These are phyloP conservation scores for Leccinum longicurvipes DNA, from an alignment of 768 basidiomycete species.

Conservation along the genomic window DNA sequence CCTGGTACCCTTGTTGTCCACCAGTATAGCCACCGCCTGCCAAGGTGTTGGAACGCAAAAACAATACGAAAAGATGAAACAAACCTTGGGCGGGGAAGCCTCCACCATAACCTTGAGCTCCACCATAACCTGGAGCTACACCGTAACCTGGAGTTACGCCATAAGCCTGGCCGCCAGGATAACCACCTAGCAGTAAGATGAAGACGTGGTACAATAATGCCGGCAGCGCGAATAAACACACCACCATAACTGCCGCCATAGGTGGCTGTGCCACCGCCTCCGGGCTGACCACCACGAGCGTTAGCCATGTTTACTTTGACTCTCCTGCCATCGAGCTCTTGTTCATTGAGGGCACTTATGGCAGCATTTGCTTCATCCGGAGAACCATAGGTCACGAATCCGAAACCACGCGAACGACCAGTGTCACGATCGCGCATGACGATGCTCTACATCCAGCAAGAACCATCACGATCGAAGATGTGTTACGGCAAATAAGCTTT, in stretches of 20 bases:
- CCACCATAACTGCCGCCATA: constrained; percentile 30
- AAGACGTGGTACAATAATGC: constrained; percentile 3
- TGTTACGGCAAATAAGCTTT: constrained; percentile 20
- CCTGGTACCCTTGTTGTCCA: constrained; percentile 22
- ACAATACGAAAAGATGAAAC: neutral
- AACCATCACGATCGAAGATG: constrained; percentile 29
- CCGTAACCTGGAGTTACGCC: constrained; percentile 20
- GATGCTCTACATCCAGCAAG: constrained; percentile 63
- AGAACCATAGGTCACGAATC: constrained; percentile 80
- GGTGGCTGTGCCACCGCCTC: constrained; percentile 28
- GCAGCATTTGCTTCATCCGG: constrained; percentile 71
- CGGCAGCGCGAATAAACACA: neutral
- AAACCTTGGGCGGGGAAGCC: constrained; percentile 15
- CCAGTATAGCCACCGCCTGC: constrained; percentile 13
- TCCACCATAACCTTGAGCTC: constrained; percentile 26
- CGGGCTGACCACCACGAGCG: constrained; percentile 50
- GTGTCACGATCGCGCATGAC: constrained; percentile 99
- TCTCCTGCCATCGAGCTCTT: constrained; percentile 89
- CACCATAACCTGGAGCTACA: constrained; percentile 6
- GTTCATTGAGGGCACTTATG: constrained; percentile 76
- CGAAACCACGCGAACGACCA: constrained; percentile 94
- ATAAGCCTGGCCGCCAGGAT: constrained; percentile 26
- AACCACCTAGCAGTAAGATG: constrained; percentile 23
- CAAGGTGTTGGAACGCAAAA: neutral
- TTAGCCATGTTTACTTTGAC: constrained; percentile 88